Percentiles rank a stretch among this genome's conserved stretches.
phyloP scores from a whole-genome alignment of 164 flowering plant genomes.

The Umbellularia californica region DNA sequence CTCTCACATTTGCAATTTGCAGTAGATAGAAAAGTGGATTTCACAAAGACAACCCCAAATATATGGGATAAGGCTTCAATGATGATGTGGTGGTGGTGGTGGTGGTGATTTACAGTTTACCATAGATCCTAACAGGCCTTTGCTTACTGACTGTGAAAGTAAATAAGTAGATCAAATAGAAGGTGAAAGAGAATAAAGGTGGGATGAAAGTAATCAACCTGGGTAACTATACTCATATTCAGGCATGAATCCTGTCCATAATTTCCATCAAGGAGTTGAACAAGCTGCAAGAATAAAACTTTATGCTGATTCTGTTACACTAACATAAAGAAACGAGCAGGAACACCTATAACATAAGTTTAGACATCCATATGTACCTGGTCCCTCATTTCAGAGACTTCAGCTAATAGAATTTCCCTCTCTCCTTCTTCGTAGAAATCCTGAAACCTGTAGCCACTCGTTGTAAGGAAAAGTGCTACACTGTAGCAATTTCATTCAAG shows the following conservation, averaged over 20 bases:
- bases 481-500: constrained; percentile 3
- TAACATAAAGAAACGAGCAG: background rate
- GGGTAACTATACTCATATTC: constrained; percentile 17
- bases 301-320: background rate
- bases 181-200: background rate
- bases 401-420: constrained; percentile 67
- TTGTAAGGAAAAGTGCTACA: background rate
- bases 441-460: constrained; percentile 52
- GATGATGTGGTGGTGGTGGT: too few species aligned
- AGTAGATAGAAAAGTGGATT: background rate
- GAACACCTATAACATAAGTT: background rate
- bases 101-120: too few species aligned
- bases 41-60: too few species aligned
- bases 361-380: constrained; percentile 43
- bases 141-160: background rate
- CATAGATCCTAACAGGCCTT: background rate
- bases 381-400: constrained; percentile 67
- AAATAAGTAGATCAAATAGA: background rate
- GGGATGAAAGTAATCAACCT: constrained; percentile 29
- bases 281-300: constrained; percentile 40
- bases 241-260: constrained; percentile 27
- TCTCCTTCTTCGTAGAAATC: constrained; percentile 97
- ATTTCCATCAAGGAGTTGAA: constrained; percentile 47
- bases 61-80: too few species aligned
- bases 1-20: background rate